Evolutionary conservation across 345 rosid genomes (phyloP).

Genomic region (Populus nigra): DNA sequence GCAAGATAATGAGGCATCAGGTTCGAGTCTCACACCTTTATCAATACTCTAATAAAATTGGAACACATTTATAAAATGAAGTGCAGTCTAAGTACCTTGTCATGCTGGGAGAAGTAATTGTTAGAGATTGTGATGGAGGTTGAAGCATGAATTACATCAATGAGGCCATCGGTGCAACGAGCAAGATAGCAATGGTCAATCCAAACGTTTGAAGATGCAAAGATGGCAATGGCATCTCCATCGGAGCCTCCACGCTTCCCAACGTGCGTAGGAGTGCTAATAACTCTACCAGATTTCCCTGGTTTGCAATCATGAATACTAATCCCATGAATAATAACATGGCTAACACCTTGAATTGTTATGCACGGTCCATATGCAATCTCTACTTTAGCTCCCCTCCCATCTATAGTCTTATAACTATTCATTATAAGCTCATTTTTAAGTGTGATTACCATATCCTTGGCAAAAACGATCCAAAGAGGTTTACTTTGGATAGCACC

Average conservation of each 20-base stretch:
- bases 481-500: slow-evolving; percentile 22
- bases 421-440: slow-evolving; percentile 24
- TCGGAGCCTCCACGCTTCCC: slow-evolving; percentile 20
- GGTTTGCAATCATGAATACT: slow-evolving; percentile 29
- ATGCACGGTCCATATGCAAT: slow-evolving; percentile 24
- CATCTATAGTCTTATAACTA: slow-evolving; percentile 27
- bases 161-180: slow-evolving; percentile 20
- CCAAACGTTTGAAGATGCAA: slow-evolving; percentile 28
- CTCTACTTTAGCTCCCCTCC: slow-evolving; percentile 28
- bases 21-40: too few relatives aligned
- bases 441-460: slow-evolving; percentile 20
- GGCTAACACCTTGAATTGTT: slow-evolving; percentile 24
- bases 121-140: slow-evolving; percentile 25
- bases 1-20: too few relatives aligned
- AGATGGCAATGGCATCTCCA: slow-evolving; percentile 24
- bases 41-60: too few relatives aligned
- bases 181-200: slow-evolving; percentile 31
- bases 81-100: not conserved
- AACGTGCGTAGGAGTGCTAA: slow-evolving; percentile 17
- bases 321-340: slow-evolving; percentile 30
- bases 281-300: slow-evolving; percentile 13
- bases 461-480: slow-evolving; percentile 25
- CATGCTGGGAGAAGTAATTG: slow-evolving; percentile 27
- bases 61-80: too few relatives aligned
- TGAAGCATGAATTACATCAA: slow-evolving; percentile 31